Evolutionary conservation across 208 protist genomes (phyloP).

Genomic region (Strigomonas culicis): DNA sequence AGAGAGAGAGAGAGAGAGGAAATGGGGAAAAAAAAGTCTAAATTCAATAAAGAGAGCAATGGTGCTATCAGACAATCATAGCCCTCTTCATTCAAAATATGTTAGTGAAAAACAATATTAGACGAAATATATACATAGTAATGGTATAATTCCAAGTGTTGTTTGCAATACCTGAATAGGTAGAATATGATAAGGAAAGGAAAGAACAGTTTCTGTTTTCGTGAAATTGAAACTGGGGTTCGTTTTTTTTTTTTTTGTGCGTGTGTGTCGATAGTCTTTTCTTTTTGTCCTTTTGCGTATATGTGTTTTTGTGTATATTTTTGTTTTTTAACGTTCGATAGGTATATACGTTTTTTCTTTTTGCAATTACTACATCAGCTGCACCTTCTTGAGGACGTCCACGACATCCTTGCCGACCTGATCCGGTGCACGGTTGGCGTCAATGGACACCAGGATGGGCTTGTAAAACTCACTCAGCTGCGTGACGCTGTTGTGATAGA

Average conservation of each 20-base stretch:
- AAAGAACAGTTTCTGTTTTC: too few relatives aligned
- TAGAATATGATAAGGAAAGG: too few relatives aligned
- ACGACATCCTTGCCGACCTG: conserved; percentile 45
- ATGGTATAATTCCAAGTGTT: too few relatives aligned
- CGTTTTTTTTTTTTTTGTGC: too few relatives aligned
- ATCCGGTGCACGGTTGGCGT: conserved; percentile 39
- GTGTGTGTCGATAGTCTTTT: too few relatives aligned
- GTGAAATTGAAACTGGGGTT: too few relatives aligned
- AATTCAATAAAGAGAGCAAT: too few relatives aligned
- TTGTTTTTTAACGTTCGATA: conserved; percentile 1
- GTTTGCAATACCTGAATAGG: too few relatives aligned
- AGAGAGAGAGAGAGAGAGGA: not conserved
- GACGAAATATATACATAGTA: too few relatives aligned
- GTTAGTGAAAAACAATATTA: not conserved
- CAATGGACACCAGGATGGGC: conserved; percentile 37
- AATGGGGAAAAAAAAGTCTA: not conserved
- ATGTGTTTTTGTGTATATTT: conserved; percentile 4
- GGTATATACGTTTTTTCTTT: not conserved
- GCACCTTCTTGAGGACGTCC: conserved; percentile 20
- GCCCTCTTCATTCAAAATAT: not conserved
- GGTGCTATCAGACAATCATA: too few relatives aligned
- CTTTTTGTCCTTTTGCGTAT: not conserved
- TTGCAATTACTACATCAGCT: conserved; percentile 8
- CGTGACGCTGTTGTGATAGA: conserved; percentile 66
- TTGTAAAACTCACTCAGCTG: conserved; percentile 64